These are phyloP conservation scores for Yamadazyma kanchanaburiensis DNA, from an alignment of 1,139 yeast species.

Conservation along the genomic window DNA sequence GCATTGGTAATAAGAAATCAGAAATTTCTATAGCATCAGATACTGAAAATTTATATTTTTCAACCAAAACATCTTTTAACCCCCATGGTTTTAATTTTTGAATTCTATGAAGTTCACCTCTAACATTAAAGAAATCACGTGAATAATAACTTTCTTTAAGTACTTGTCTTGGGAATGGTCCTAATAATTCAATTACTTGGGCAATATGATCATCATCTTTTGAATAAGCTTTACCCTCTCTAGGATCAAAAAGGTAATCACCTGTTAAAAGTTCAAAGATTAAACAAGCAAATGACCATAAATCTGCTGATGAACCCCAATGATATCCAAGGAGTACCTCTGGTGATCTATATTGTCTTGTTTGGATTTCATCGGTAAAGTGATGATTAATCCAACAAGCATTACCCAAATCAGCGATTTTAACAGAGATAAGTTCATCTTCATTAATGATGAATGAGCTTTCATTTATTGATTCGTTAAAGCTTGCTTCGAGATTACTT, in stretches of 20 bases:
- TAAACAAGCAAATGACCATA: conserved; percentile 49
- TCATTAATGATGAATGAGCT: conserved; percentile 31
- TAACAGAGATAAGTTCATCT: conserved; percentile 45
- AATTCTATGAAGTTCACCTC: conserved; percentile 59
- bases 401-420: conserved; percentile 50
- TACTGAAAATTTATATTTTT: conserved; percentile 60
- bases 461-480: conserved; percentile 14
- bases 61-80: conserved; percentile 42
- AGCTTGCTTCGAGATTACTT: conserved; percentile 16
- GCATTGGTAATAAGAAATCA: conserved; percentile 70
- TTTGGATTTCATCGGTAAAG: conserved; percentile 50
- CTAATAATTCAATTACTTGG: conserved; percentile 45
- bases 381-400: conserved; percentile 51
- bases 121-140: conserved; percentile 44
- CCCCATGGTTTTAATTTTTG: conserved; percentile 50
- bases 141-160: conserved; percentile 42
- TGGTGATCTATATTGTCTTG: conserved; percentile 48
- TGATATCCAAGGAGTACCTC: conserved; percentile 47
- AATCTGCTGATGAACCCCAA: conserved; percentile 50
- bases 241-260: conserved; percentile 47
- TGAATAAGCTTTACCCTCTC: conserved; percentile 43
- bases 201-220: conserved; percentile 53
- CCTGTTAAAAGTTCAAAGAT: conserved; percentile 47
- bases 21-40: conserved; percentile 55
- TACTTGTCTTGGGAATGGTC: conserved; percentile 42